Base-by-base conservation (phyloP, 1,139 yeast species). In the Geotrichum restrictum region DNA sequence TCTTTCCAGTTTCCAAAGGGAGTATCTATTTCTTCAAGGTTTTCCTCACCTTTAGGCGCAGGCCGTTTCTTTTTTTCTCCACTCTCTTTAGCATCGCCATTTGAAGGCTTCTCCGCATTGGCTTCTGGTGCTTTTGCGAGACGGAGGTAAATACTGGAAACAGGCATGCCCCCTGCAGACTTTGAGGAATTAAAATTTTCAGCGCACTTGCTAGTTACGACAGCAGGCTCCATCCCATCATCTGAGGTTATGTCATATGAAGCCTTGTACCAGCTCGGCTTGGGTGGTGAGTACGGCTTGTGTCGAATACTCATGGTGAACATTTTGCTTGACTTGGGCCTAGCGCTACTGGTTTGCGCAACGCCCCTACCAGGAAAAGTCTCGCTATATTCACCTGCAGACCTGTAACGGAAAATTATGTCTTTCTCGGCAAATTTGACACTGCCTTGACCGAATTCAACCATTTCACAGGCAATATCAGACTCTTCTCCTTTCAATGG, bases 211-310 rank as follows among this genome's bases (percentile, higher is more conserved):
- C 10, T 13, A 33, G 29, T 11, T n/a, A 13, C 31, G 13, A 10
- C 29, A 24, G 8, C 29, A 24, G 29, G 29, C 29, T 24, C 29
- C 19, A 33, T 22, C 31, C 21, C 24, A 2, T n/a, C 31, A 3
- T 24, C 34, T n/a, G 36, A 27, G n/a, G 36, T 3, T 16, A 36
- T 14, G 10, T 47, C 48, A 33, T 51, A 43, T 8, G 54, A 37
- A 2, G 54, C 45, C 41, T 41, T 33, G 24, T 51, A 51, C 54
- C 54, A 51, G 39, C 54, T 51, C n/a, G 54, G 54, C 32, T 51
- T 46, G n/a, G 54, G 50, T 10, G 54, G 48, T 2, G 51, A 46
- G 19, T 42, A 46, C 1, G 54, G 51, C 31, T 37, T 42, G 13
- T 43, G 36, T 3, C 54, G 54, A 19, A 51, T n/a, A 34, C 51